Percentiles rank a stretch among this genome's conserved stretches.
Conservation (phyloP, 805 yeast genomes). For the Metschnikowia proteae region DNA sequence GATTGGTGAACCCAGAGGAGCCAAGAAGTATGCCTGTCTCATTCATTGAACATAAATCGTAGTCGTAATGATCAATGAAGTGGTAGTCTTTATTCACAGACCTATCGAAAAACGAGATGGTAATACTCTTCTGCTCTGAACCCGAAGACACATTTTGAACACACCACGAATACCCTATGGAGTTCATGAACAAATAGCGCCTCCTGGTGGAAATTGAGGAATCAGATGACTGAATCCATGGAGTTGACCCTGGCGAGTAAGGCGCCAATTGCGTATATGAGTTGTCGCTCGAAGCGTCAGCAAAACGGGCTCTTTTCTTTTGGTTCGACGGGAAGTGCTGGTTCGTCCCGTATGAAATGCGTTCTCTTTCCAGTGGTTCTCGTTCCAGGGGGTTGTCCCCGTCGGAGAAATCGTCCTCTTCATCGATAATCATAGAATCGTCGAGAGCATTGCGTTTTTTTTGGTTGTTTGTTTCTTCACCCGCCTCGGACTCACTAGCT, state of each 20-base stretch:
- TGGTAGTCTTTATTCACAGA: conserved; percentile 75
- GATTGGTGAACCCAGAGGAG: conserved; percentile 26
- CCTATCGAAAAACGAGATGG: conserved; percentile 82
- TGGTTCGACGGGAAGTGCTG: conserved; percentile 9
- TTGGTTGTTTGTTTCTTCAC: conserved; percentile 20
- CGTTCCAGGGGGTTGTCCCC: conserved; percentile 7
- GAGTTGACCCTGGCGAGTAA: conserved; percentile 85
- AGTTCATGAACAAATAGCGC: conserved; percentile 76
- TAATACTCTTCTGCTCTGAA: conserved; percentile 57
- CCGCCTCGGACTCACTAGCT: conserved; percentile 16
- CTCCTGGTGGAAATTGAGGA: conserved; percentile 37
- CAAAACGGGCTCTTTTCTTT: conserved; percentile 10
- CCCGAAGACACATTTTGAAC: conserved; percentile 40
- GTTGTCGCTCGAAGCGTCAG: not conserved
- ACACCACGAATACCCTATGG: conserved; percentile 77
- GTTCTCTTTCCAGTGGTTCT: conserved; percentile 5
- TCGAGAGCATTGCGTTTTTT: conserved; percentile 27
- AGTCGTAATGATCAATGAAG: conserved; percentile 69
- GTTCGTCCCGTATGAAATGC: conserved; percentile 10
- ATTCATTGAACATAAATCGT: conserved; percentile 72
- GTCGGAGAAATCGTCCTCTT: conserved; percentile 8
- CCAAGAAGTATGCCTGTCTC: conserved; percentile 63
- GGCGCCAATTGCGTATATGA: conserved; percentile 45
- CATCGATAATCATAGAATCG: conserved; percentile 32
- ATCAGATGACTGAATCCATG: conserved; percentile 48